phyloP scores from a whole-genome alignment of 495 filamentous ascomycete species.

The Xylaria palmicola region DNA sequence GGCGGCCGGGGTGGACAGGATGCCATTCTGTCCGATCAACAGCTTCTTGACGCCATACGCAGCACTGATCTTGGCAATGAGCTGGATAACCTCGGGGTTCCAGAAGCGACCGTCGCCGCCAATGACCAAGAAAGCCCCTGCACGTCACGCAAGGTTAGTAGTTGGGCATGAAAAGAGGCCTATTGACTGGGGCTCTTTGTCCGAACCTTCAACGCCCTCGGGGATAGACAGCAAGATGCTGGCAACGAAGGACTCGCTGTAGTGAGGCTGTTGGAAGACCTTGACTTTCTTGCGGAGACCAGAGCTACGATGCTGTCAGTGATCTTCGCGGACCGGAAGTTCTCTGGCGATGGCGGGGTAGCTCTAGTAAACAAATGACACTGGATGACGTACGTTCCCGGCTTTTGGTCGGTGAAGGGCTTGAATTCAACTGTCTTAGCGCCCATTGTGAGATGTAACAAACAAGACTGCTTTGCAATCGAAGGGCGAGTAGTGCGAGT shows the following conservation, averaged over 20 bases:
- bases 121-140: slow-evolving; percentile 86
- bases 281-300: slow-evolving; percentile 98
- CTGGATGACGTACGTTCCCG: slow-evolving; percentile 92
- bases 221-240: slow-evolving; percentile 94
- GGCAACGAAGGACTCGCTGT: slow-evolving; percentile 92
- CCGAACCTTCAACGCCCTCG: slow-evolving; percentile 71
- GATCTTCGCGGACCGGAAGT: slow-evolving; percentile 17
- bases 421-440: slow-evolving; percentile 72
- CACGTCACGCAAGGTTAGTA: not conserved
- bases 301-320: slow-evolving; percentile 60
- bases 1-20: slow-evolving; percentile 92
- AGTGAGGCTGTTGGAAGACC: slow-evolving; percentile 92
- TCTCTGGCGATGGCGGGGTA: slow-evolving; percentile 25
- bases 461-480: not conserved
- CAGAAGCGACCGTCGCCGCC: slow-evolving; percentile 96
- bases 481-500: no score
- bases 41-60: slow-evolving; percentile 99
- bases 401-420: slow-evolving; percentile 93
- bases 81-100: slow-evolving; percentile 92
- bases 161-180: not conserved
- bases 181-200: not conserved
- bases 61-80: slow-evolving; percentile 95
- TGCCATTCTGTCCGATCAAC: slow-evolving; percentile 90
- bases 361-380: slow-evolving; percentile 29
- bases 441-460: slow-evolving; percentile 53